Percentiles rank a stretch among this genome's conserved stretches.
These are phyloP conservation scores for Chlorella ohadii DNA, from an alignment of 139 green algal species.

Conservation along the genomic window DNA sequence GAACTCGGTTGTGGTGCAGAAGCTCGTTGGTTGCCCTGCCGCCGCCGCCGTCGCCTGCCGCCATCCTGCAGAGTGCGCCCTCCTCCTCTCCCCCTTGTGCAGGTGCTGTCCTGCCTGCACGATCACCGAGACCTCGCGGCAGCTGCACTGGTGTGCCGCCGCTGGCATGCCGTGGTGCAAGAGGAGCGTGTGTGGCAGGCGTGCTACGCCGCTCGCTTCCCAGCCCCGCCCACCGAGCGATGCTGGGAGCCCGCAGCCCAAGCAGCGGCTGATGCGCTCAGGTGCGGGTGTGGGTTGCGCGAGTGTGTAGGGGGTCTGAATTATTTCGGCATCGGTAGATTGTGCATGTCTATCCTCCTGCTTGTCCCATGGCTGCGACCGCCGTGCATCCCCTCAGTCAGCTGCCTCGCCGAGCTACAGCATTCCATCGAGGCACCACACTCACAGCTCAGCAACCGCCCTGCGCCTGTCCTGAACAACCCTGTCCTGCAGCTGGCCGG, in stretches of 20 bases:
- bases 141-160: neutral
- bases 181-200: neutral
- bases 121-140: constrained; percentile 6
- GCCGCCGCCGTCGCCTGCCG: too few relatives aligned
- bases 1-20: too few relatives aligned
- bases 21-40: too few relatives aligned
- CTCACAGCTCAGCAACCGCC: neutral
- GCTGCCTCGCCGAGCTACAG: too few relatives aligned
- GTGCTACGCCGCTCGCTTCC: neutral
- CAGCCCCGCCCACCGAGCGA: neutral
- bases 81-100: neutral
- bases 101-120: neutral
- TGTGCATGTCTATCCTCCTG: too few relatives aligned
- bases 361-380: too few relatives aligned
- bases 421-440: too few relatives aligned
- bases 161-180: neutral
- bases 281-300: too few relatives aligned
- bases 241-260: neutral
- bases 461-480: neutral
- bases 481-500: neutral
- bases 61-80: too few relatives aligned
- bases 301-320: too few relatives aligned
- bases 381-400: too few relatives aligned
- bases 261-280: neutral
- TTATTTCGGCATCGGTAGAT: too few relatives aligned